Base-by-base conservation (phyloP, 805 yeast species). In the Yamadazyma tumulicola region DNA sequence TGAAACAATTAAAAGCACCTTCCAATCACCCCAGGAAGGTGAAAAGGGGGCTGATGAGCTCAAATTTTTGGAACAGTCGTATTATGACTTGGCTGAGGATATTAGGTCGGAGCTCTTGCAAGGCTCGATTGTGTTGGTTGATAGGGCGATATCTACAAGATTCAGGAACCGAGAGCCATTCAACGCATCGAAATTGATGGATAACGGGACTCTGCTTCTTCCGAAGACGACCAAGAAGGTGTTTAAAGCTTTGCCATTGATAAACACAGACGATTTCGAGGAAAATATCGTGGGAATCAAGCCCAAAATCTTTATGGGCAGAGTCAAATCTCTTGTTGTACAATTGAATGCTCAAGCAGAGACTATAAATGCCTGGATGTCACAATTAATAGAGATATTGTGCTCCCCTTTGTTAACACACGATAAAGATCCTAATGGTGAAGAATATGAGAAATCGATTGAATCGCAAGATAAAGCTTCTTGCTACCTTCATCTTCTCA, bases 401-500 rank as follows among this genome's bases (percentile, higher is more conserved):
- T 50, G 61, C 22, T 64, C 62, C n/a, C 77, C 77, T 0, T 64
- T 84, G 5, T 59, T 75, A 25, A 47, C 54, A 3, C 57, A 54
- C 20, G 81, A 77, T 32, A 57, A 59, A 20, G 62, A 59, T 23
- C 77, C 79, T 3, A 77, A 80, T 34, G 88, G 89, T 10, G 83
- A 77, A 32, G 97, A 88, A 49, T 93, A 89, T 55, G 79, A 76
- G 9, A 73, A 72, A 4, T 79, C 95, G 0, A 63, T 91, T 31
- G 75, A 77, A 26, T 80, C 75, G 30, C 97, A 91, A 55, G 94
- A 83, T 38, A 68, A 73, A 38, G 81, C 81, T 0, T 75, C 77
- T 26, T 68, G 75, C 0, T 70, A 76, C 37, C 61, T 85, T 38
- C 77, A 75, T 33, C 72, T 75, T 13, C 39, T 84, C 3, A 55